These are phyloP conservation scores for Alternaria postmessia DNA, from an alignment of 2,329 filamentous ascomycete genomes.

Conservation along the genomic window DNA sequence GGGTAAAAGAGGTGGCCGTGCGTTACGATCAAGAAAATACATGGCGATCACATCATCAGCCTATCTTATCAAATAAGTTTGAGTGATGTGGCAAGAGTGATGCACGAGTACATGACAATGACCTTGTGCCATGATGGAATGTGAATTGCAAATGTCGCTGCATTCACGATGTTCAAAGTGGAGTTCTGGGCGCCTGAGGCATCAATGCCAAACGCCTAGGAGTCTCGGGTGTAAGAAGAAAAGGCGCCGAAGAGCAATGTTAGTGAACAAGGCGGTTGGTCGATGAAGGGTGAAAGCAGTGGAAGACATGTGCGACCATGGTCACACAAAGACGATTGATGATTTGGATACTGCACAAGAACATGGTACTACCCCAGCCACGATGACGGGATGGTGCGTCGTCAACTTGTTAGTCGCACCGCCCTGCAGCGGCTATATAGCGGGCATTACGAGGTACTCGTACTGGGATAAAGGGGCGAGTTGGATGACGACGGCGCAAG, in stretches of 20 bases:
- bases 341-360: constrained; percentile 16
- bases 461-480: constrained; percentile 5
- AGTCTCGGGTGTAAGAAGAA: constrained; percentile 35
- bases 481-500: constrained; percentile 3
- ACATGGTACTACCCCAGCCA: constrained; percentile 41
- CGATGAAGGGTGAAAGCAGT: background rate
- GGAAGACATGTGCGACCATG: background rate
- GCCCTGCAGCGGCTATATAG: constrained; percentile 15
- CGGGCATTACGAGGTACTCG: background rate
- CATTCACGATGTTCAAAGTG: background rate
- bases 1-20: constrained; percentile 24
- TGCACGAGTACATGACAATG: background rate
- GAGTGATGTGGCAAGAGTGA: background rate
- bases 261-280: constrained; percentile 3
- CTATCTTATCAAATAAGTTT: background rate
- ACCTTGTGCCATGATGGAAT: constrained; percentile 1
- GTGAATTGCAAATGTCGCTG: background rate
- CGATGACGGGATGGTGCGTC: constrained; percentile 28
- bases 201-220: constrained; percentile 40
- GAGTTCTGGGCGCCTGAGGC: constrained; percentile 20
- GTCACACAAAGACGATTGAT: constrained; percentile 14
- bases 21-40: constrained; percentile 22
- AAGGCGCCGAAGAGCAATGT: constrained; percentile 3
- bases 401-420: constrained; percentile 5
- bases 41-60: background rate